Percentiles rank a stretch among this genome's conserved stretches.
Conservation (phyloP, 2,329 filamentous ascomycete species). For the Ceratocystis variospora region DNA sequence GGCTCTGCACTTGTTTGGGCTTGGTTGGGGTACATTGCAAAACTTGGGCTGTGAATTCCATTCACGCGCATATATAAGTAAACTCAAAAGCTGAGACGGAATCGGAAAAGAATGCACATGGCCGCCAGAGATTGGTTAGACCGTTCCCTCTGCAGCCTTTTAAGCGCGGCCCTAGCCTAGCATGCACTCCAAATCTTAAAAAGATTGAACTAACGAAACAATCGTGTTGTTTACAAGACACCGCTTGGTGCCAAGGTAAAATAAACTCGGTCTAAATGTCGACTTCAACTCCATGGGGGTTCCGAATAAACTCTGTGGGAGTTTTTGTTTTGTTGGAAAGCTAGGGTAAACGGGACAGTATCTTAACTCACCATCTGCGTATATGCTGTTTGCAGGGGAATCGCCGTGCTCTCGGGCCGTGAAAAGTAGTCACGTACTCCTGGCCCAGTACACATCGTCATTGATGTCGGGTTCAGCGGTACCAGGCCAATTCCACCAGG, state of each 20-base stretch:
- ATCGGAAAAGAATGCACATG: neutral
- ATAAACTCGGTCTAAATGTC: neutral
- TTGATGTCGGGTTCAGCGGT: neutral
- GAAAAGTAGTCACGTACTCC: neutral
- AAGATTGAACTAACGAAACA: neutral
- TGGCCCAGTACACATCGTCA: neutral
- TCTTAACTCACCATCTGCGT: constrained; percentile 1
- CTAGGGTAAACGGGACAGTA: neutral
- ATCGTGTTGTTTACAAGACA: neutral
- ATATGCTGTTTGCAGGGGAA: neutral
- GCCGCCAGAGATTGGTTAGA: neutral
- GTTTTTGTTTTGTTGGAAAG: too few relatives aligned
- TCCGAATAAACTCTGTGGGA: neutral
- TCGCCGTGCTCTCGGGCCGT: neutral
- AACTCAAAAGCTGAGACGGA: neutral
- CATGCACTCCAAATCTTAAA: neutral
- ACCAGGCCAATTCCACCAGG: neutral
- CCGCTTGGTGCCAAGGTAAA: neutral
- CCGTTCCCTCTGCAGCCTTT: neutral
- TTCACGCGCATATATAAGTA: neutral
- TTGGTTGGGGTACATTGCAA: neutral
- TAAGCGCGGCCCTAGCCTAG: neutral
- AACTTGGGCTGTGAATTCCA: neutral
- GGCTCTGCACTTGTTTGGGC: neutral
- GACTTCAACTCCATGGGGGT: neutral